phyloP scores from a whole-genome alignment of 768 basidiomycete genomes.

The Termitomyces sp. region DNA sequence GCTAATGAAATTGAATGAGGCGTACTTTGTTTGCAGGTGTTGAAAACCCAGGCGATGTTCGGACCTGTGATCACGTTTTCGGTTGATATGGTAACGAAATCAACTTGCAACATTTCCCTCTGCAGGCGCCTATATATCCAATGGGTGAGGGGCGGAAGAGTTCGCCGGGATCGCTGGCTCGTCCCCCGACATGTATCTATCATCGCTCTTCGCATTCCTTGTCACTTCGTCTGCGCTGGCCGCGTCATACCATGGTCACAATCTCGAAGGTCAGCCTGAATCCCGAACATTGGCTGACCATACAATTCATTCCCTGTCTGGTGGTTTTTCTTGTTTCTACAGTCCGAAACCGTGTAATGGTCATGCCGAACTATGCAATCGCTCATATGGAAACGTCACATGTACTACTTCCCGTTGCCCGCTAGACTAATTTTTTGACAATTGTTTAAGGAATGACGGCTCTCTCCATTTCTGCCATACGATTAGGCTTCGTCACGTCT shows the following conservation, averaged over 20 bases:
- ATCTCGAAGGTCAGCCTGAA: not conserved
- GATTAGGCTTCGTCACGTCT: not conserved
- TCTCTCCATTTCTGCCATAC: not conserved
- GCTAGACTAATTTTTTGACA: not conserved
- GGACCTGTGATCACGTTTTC: not conserved
- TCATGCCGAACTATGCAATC: slow-evolving; percentile 12
- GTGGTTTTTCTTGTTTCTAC: not conserved
- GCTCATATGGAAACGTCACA: slow-evolving; percentile 13
- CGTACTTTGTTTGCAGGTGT: no score
- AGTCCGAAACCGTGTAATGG: slow-evolving; percentile 9
- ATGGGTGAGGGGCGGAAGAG: not conserved
- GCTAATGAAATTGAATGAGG: no score
- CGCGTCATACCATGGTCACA: not conserved
- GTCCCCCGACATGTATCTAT: not conserved
- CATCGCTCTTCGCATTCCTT: not conserved
- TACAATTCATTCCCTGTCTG: no score
- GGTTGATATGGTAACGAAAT: no score
- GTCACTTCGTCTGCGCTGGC: not conserved
- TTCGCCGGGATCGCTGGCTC: not conserved
- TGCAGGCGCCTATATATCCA: not conserved
- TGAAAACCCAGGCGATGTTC: no score
- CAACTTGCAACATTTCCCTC: no score
- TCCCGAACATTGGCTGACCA: no score
- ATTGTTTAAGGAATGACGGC: not conserved
- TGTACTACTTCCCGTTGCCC: not conserved